Base-by-base conservation (phyloP, 257 asterid genomes). In the Nicotiana tabacum region DNA sequence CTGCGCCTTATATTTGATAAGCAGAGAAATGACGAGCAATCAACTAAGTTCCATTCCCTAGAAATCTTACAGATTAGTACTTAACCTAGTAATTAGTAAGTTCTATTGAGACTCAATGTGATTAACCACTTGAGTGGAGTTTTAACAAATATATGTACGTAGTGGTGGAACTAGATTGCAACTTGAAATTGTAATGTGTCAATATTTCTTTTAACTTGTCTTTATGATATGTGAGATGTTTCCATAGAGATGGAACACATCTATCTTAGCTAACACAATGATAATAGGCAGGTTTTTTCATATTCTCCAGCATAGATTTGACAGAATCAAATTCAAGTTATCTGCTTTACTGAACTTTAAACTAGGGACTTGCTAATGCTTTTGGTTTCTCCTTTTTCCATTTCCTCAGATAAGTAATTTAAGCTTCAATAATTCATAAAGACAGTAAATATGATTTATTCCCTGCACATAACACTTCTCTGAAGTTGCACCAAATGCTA, bases 381-480 rank as follows among this genome's bases (percentile, higher is more conserved):
- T 46, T 46, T 46, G 55, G 27, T 24, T 46, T 10, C 9, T 10
- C 9, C 12, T 13, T 53, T 53, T 53, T 53, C 57, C 57, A 53
- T 53, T 53, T 53, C 57, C 57, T 10, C 17, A 82, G 77, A 81
- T 78, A 62, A 84, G 74, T 86, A 82, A 86, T 85, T 80, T 81
- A 88, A 79, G 85, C 78, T 84, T 43, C 56, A 65, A 67, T 27
- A 84, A 43, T 57, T 84, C 82, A 83, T 58, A 65, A 39, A 69
- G 57, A 69, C 10, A n/a, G 58, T 64, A 30, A 2, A 1, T 39
- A 70, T 3, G 6, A 70, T 43, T 10, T 70, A 70, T 13, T 27
- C 78, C 57, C 35, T 39, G 46, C 51, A 43, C 32, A 68, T 37
- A 53, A 68, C 8, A 68, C 32, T 68, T 67, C 15, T 35, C 29